A percentile compares a stretch with the other conserved stretches of the same genome.
Conservation (phyloP, 345 rosid species). For the Pelargonium nanum region DNA sequence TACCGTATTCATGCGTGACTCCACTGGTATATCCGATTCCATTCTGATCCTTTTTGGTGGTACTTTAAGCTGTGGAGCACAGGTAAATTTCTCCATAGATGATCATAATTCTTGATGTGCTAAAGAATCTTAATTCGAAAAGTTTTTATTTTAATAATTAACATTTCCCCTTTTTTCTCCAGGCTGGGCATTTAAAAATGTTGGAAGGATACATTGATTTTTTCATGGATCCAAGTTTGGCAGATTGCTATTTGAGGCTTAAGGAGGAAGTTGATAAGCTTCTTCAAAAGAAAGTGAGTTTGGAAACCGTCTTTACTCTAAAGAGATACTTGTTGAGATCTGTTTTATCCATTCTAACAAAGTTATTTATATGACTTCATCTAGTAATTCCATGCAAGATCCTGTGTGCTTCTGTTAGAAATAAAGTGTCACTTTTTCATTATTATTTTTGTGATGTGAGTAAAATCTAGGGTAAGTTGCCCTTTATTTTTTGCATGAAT, state of each 20-base stretch:
- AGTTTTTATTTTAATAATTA: background rate
- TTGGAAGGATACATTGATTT: constrained; percentile 82
- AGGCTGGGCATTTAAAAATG: constrained; percentile 95
- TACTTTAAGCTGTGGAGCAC: constrained; percentile 48
- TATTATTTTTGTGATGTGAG: too few species aligned
- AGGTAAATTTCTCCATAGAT: constrained; percentile 34
- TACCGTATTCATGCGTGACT: constrained; percentile 83
- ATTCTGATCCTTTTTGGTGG: constrained; percentile 86
- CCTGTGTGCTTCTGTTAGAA: too few species aligned
- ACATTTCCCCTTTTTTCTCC: constrained; percentile 12
- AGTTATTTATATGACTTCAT: too few species aligned
- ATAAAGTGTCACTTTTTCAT: too few species aligned
- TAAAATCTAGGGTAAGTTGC: too few species aligned
- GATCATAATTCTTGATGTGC: background rate
- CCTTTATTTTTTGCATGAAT: too few species aligned
- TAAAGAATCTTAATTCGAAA: background rate
- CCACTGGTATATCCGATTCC: constrained; percentile 96
- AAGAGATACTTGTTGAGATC: background rate
- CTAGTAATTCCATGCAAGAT: background rate
- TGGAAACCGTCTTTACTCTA: background rate
- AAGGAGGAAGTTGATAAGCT: constrained; percentile 76
- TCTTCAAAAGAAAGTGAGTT: constrained; percentile 56
- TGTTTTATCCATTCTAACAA: background rate
- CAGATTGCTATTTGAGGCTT: constrained; percentile 72
- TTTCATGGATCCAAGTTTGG: constrained; percentile 86